Evolutionary conservation across 192 early-diverging fungal species (phyloP).

Genomic region (Backusella macrospora): DNA sequence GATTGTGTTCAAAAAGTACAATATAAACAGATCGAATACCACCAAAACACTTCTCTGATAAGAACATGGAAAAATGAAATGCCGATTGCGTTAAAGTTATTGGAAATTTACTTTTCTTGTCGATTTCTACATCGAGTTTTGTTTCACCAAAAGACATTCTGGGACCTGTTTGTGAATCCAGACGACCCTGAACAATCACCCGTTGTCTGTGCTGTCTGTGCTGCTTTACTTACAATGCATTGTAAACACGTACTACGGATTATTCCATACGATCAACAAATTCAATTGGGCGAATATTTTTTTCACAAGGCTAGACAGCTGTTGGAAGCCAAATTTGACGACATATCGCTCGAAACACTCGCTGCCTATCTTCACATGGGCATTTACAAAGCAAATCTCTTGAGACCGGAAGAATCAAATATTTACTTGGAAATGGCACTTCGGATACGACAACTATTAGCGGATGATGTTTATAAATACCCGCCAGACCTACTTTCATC

Average conservation of each 20-base stretch:
- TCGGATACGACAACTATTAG: conserved; percentile 12
- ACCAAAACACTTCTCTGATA: no score
- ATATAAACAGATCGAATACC: not conserved
- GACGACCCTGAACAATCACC: conserved; percentile 16
- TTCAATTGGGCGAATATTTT: conserved; percentile 15
- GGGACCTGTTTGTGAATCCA: conserved; percentile 20
- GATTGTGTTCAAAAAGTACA: not conserved
- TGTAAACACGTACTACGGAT: conserved; percentile 19
- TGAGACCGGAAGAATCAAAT: conserved; percentile 10
- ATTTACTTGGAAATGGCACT: conserved; percentile 30
- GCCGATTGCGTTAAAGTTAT: not conserved
- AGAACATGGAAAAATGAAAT: not conserved
- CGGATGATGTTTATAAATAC: not conserved
- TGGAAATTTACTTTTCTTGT: conserved; percentile 21
- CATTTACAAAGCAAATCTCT: conserved; percentile 17
- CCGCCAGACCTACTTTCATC: not conserved
- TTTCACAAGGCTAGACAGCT: conserved; percentile 3
- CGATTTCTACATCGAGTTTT: conserved; percentile 8
- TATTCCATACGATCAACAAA: conserved; percentile 13
- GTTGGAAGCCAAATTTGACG: conserved; percentile 19
- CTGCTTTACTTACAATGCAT: conserved; percentile 25
- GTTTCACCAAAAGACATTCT: conserved; percentile 23
- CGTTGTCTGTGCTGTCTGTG: conserved; percentile 25
- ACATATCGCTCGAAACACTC: conserved; percentile 17
- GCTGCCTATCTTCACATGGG: conserved; percentile 16